These are phyloP conservation scores for Cordia subcordata DNA, from an alignment of 257 asterid species.

Conservation along the genomic window DNA sequence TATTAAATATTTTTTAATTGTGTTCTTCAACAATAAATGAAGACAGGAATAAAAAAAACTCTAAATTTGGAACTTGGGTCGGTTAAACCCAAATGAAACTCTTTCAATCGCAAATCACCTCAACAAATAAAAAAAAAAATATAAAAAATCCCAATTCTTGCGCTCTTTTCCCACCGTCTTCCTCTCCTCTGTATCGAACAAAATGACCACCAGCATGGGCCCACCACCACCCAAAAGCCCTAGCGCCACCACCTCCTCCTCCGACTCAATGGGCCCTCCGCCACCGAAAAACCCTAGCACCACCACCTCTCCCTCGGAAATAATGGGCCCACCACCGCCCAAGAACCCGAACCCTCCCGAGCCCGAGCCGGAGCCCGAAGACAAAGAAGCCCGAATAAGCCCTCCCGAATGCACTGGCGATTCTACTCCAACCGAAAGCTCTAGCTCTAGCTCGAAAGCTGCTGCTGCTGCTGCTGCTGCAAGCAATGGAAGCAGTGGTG, in stretches of 20 bases:
- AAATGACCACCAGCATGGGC: background rate
- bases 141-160: background rate
- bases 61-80: too few species aligned
- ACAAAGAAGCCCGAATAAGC: background rate
- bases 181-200: background rate
- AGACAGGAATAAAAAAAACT: too few species aligned
- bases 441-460: background rate
- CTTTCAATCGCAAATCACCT: too few species aligned
- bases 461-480: background rate
- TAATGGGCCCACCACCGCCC: background rate
- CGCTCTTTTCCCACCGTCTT: background rate
- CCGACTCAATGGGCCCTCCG: background rate
- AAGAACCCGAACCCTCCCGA: background rate
- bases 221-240: background rate
- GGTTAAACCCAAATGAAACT: too few species aligned
- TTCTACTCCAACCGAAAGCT: background rate
- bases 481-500: background rate
- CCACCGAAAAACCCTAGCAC: background rate
- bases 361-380: background rate
- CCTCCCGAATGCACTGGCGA: background rate
- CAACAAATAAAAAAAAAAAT: too few species aligned
- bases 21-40: too few species aligned
- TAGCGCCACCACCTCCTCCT: background rate
- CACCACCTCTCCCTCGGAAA: background rate
- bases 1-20: too few species aligned